phyloP scores from a whole-genome alignment of 108 stramenopile genomes.

The Seminavis robusta region DNA sequence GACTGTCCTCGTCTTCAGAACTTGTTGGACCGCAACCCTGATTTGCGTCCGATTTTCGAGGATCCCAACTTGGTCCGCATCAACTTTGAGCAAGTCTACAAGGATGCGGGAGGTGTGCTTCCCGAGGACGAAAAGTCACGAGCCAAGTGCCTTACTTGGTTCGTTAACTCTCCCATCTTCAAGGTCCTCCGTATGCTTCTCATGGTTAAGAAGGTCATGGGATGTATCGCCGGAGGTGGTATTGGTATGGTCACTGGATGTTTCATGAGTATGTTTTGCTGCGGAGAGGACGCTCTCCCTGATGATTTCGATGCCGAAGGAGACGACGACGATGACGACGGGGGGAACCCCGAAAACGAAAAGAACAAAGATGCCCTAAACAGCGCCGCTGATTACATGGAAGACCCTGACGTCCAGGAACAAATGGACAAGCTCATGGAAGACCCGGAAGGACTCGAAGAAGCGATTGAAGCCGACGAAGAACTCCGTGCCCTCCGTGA shows the following conservation, averaged over 20 bases:
- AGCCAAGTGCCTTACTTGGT: slow-evolving; percentile 3
- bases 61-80: slow-evolving; percentile 44
- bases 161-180: slow-evolving; percentile 42
- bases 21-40: slow-evolving; percentile 41
- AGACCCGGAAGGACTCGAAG: slow-evolving; percentile 50
- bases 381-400: slow-evolving; percentile 47
- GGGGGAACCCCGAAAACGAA: slow-evolving; percentile 11
- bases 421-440: slow-evolving; percentile 37
- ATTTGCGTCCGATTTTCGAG: slow-evolving; percentile 51
- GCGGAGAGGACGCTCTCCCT: slow-evolving; percentile 5
- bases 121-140: slow-evolving; percentile 38
- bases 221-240: slow-evolving; percentile 31
- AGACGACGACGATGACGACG: slow-evolving; percentile 6
- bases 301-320: slow-evolving; percentile 9
- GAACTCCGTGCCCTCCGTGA: slow-evolving; percentile 39
- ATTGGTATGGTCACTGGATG: slow-evolving; percentile 13
- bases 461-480: slow-evolving; percentile 47
- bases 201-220: slow-evolving; percentile 44
- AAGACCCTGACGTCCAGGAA: slow-evolving; percentile 51
- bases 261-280: slow-evolving; percentile 13
- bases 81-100: slow-evolving; percentile 52
- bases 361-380: slow-evolving; percentile 24
- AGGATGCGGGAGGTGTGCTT: slow-evolving; percentile 41
- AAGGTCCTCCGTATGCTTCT: slow-evolving; percentile 36
- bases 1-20: slow-evolving; percentile 53